Evolutionary conservation across 2,329 filamentous ascomycete genomes (phyloP).

Genomic region (Pseudogymnoascus sp.): DNA sequence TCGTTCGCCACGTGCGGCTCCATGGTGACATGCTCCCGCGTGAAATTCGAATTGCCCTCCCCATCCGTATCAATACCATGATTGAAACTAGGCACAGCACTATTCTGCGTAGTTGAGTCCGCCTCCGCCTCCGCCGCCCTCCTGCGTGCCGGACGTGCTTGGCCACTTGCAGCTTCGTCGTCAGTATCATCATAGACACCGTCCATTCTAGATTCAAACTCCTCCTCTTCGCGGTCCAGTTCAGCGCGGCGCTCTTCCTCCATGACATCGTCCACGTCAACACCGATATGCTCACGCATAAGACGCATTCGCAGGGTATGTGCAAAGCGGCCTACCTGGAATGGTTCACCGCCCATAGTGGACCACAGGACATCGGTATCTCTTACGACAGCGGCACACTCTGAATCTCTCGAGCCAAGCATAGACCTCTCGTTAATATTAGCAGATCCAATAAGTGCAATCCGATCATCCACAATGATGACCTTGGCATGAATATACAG

Average conservation of each 20-base stretch:
- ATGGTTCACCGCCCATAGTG: conserved; percentile 82
- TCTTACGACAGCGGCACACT: conserved; percentile 80
- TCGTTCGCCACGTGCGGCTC: conserved; percentile 55
- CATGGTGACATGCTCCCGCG: conserved; percentile 25
- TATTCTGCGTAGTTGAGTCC: conserved; percentile 39
- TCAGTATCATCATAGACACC: conserved; percentile 46
- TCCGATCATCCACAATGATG: conserved; percentile 89
- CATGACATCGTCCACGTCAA: conserved; percentile 85
- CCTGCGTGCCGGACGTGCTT: conserved; percentile 23
- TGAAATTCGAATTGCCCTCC: conserved; percentile 30
- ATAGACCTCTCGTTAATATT: conserved; percentile 99
- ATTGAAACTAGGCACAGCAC: conserved; percentile 61
- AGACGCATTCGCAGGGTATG: conserved; percentile 86
- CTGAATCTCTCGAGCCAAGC: conserved; percentile 85
- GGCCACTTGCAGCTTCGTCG: conserved; percentile 5
- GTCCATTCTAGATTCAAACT: conserved; percentile 52
- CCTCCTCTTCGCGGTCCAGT: conserved; percentile 44
- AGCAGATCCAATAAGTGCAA: conserved; percentile 89
- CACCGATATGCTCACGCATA: conserved; percentile 94
- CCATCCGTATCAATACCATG: conserved; percentile 51
- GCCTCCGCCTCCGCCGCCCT: conserved; percentile 40
- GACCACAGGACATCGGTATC: conserved; percentile 91
- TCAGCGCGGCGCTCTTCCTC: conserved; percentile 68
- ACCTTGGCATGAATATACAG: conserved; percentile 97
- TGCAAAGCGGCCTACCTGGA: conserved; percentile 83